Base-by-base conservation (phyloP, 441 rosid genomes). In the Erodium moschatum region DNA sequence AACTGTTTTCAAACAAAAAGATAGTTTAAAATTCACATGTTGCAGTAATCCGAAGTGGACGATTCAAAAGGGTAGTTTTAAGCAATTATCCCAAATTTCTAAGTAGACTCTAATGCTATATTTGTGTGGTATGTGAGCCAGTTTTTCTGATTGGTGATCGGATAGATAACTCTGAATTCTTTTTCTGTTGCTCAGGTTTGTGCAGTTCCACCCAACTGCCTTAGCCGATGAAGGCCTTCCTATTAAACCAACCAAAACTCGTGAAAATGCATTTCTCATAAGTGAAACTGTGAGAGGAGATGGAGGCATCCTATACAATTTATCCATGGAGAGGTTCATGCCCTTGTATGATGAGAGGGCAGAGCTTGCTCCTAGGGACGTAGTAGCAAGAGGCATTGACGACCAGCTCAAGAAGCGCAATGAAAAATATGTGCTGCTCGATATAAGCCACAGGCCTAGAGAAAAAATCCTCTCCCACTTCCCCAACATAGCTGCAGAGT, bases 121-220 rank as follows among this genome's bases (percentile, higher is more conserved):
- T 24, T 24, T 24, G 27, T 24, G 27, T 24, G 27, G 0, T 24
- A 24, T 24, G 27, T 24, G 27, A 24, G 27, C 27, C 27, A 24
- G 27, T 24, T 24, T 24, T 24, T 2, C 2, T 24, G 2, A n/a
- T n/a, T n/a, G n/a, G n/a, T n/a, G 0, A 16, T 61, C 42, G 11
- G 33, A 44, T 35, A 68, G 61, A 40, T 66, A 61, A 66, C 54
- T 52, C 71, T 24, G 38, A 58, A 65, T 38, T 68, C 61, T 67
- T 44, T 60, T 38, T 69, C 24, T 66, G 61, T 65, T 75, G 67
- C 65, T 67, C 86, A 91, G 98, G 79, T 91, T 93, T 71, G 98
- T 93, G 73, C 97, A 93, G 82, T 93, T 93, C 80, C 98, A 93
- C 75, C 98, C 98, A 4, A 93, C 96, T 65, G 96, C 98, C 77